A percentile compares a stretch with the other conserved stretches of the same genome.
Conservation (phyloP, 768 basidiomycete genomes). For the Albatrellus ellisii region DNA sequence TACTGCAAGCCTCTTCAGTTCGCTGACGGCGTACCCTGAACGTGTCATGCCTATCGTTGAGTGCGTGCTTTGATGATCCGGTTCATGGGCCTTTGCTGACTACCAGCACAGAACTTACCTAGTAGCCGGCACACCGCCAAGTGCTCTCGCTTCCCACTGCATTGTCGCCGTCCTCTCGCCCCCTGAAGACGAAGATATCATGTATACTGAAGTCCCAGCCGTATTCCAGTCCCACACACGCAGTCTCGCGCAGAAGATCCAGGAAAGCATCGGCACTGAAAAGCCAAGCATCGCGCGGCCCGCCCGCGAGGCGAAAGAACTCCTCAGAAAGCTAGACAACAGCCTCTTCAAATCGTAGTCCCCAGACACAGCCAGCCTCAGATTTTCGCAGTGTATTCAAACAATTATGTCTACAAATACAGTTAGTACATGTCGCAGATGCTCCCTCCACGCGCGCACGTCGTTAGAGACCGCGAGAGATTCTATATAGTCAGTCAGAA, state of each 20-base stretch:
- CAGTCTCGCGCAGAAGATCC: constrained; percentile 58
- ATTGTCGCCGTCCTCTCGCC: constrained; percentile 46
- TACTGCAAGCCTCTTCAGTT: constrained; percentile 45
- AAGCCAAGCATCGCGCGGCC: constrained; percentile 63
- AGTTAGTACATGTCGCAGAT: constrained; percentile 78
- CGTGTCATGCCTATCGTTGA: constrained; percentile 52
- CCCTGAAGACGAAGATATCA: constrained; percentile 26
- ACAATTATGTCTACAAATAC: constrained; percentile 61
- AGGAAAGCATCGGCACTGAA: constrained; percentile 56
- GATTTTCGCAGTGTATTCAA: constrained; percentile 74
- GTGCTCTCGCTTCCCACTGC: constrained; percentile 44
- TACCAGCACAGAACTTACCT: constrained; percentile 38
- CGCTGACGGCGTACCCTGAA: constrained; percentile 49
- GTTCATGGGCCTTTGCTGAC: background rate
- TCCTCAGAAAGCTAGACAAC: constrained; percentile 24
- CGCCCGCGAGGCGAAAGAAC: constrained; percentile 70
- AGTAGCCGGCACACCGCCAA: constrained; percentile 53
- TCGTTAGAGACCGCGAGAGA: no score
- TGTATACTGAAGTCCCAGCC: constrained; percentile 23
- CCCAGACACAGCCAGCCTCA: constrained; percentile 53
- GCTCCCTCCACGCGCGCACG: no score
- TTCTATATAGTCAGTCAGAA: no score
- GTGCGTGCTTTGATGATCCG: constrained; percentile 29
- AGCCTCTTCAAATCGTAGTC: constrained; percentile 22
- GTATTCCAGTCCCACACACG: constrained; percentile 53